Evolutionary conservation across 345 rosid genomes (phyloP).

Genomic region (Durio zibethinus): DNA sequence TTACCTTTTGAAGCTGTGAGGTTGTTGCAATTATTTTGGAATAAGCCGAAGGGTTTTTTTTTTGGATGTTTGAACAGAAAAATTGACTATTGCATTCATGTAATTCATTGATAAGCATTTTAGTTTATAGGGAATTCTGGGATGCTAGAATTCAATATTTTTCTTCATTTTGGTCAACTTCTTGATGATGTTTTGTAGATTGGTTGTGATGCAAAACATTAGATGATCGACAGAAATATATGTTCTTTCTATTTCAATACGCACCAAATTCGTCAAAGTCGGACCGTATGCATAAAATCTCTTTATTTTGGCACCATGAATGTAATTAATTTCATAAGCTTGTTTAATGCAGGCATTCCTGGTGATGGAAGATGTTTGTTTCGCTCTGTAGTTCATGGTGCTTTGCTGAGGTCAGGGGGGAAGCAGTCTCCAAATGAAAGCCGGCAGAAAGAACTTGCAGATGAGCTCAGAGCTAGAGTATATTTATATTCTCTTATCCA

Average conservation of each 20-base stretch:
- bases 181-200: background rate
- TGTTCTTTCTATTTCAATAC: background rate
- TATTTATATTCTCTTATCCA: background rate
- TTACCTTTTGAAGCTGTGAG: background rate
- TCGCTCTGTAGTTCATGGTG: slow-evolving; percentile 61
- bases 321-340: background rate
- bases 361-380: slow-evolving; percentile 79
- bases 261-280: background rate
- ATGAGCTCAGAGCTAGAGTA: slow-evolving; percentile 65
- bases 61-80: background rate
- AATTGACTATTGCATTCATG: background rate
- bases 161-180: background rate
- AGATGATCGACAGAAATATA: background rate
- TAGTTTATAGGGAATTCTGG: background rate
- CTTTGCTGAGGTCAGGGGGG: slow-evolving; percentile 40
- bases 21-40: slow-evolving; percentile 30
- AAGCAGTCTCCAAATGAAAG: slow-evolving; percentile 52
- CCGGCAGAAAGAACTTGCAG: slow-evolving; percentile 55
- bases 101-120: background rate
- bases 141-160: background rate
- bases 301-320: background rate
- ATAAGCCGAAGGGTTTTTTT: slow-evolving; percentile 25
- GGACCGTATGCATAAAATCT: background rate
- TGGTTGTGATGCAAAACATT: background rate
- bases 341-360: slow-evolving; percentile 41